These are phyloP conservation scores for Pseudopyricularia javanii DNA, from an alignment of 2,329 filamentous ascomycete species.

Conservation along the genomic window DNA sequence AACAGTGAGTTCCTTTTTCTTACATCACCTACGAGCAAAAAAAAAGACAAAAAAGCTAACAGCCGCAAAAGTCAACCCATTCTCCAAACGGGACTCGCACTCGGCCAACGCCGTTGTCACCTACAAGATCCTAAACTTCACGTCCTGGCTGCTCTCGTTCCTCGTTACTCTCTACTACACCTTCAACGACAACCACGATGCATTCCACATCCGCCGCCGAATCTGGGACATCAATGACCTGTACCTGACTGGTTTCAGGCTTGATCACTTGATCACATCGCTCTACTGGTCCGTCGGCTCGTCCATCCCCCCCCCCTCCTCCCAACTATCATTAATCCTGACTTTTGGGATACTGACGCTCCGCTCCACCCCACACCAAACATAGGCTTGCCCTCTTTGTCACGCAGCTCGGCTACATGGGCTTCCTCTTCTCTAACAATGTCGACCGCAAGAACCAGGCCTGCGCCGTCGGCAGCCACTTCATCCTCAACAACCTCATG, in stretches of 20 bases:
- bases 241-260: conserved; percentile 60
- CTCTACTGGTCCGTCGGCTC: conserved; percentile 60
- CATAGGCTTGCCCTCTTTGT: conserved; percentile 59
- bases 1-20: conserved; percentile 6
- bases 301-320: neutral
- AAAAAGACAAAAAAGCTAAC: neutral
- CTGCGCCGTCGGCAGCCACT: conserved; percentile 69
- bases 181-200: conserved; percentile 50
- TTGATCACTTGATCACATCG: conserved; percentile 50
- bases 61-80: conserved; percentile 55
- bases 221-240: conserved; percentile 66
- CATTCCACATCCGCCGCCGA: conserved; percentile 41
- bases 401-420: conserved; percentile 64
- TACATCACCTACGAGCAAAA: neutral
- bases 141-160: conserved; percentile 65
- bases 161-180: conserved; percentile 65
- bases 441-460: conserved; percentile 52
- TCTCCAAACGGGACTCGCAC: conserved; percentile 58
- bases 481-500: conserved; percentile 75
- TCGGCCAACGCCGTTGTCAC: conserved; percentile 46
- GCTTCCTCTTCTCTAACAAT: conserved; percentile 61
- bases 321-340: too few relatives aligned
- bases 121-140: conserved; percentile 64
- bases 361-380: neutral
- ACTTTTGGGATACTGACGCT: conserved; percentile 1